phyloP scores from a whole-genome alignment of 176 grass and related monocot species.

The Bothriochloa decipiens region DNA sequence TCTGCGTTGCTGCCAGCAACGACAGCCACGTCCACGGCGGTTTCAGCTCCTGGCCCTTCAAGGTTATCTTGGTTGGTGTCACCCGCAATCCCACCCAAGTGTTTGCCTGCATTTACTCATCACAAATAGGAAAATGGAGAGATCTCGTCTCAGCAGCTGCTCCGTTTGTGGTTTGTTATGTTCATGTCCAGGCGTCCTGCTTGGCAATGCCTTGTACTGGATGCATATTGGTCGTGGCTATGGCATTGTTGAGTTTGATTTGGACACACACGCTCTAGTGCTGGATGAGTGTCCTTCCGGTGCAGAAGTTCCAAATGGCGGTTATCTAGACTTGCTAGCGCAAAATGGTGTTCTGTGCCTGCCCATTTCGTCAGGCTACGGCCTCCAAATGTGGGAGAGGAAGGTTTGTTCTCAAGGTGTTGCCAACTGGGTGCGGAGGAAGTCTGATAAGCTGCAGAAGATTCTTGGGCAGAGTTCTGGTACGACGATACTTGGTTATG shows the following conservation, averaged over 20 bases:
- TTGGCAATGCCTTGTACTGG: background rate
- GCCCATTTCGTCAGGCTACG: background rate
- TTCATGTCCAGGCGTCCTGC: too few species aligned
- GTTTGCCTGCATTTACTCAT: too few species aligned
- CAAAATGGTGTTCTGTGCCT: background rate
- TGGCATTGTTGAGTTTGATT: slow-evolving; percentile 27
- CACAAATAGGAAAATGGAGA: too few species aligned
- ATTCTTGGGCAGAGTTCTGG: background rate
- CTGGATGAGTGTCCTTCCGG: background rate
- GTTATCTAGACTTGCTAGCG: background rate
- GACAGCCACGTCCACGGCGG: too few species aligned
- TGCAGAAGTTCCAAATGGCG: background rate
- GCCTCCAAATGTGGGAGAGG: slow-evolving; percentile 24
- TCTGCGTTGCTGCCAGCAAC: too few species aligned
- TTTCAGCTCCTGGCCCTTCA: too few species aligned
- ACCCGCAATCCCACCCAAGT: too few species aligned
- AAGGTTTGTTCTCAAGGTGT: slow-evolving; percentile 32
- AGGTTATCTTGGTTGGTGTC: too few species aligned
- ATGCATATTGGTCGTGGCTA: background rate
- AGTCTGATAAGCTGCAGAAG: background rate
- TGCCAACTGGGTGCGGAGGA: slow-evolving; percentile 10
- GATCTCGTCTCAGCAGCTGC: too few species aligned
- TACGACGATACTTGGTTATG: background rate
- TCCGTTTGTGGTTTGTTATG: too few species aligned
- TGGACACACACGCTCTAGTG: background rate